Evolutionary conservation across 139 green algal genomes (phyloP), one percentile per base, ranked within the genome.

Genomic region (Gonium pectorale): DNA sequence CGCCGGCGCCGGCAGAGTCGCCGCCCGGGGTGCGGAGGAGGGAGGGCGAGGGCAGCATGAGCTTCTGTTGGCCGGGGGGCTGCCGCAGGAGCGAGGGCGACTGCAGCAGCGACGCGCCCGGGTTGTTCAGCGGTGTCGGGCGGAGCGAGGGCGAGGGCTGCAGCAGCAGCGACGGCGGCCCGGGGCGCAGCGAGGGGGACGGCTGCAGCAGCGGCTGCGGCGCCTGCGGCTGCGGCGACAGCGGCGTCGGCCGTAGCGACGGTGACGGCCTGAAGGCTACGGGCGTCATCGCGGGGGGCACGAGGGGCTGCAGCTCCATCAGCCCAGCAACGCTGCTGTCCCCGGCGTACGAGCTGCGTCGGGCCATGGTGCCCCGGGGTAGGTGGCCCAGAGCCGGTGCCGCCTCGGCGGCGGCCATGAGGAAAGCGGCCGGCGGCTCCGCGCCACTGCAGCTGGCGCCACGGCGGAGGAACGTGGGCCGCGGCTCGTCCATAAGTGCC

Each of bases 381-480:
- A n/a, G 17, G 37, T 46, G 21, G 37, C 37, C 38, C 37, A 73
- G 5, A 17, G 8, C 13, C 37, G 40, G 11, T 13, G 66, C 35
- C 35, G 63, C 31, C 31, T 9, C 63, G 63, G 63, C 31, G 63
- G 13, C 63, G 33, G 31, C 63, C n/a, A n/a, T n/a, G n/a, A n/a
- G n/a, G 63, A 43, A 22, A 31, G 13, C 31, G 31, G 13, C 31
- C 15, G 19, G 37, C n/a, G 66, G 26, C 1, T 35, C 67, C n/a
- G 26, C 67, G 41, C 67, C 67, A 41, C 40, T 59, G 67, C 67
- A 74, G 67, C 67, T 74, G 26, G 41, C 67, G 41, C 67, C 41
- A 26, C 67, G 67, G 5, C 67, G 67, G 31, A 19, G 35, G 29
- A 74, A 56, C 5, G 49, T n/a, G 64, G 64, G 67, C 0, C 27